Base-by-base conservation (phyloP, 768 basidiomycete genomes). In the Wakefieldia striispora region DNA sequence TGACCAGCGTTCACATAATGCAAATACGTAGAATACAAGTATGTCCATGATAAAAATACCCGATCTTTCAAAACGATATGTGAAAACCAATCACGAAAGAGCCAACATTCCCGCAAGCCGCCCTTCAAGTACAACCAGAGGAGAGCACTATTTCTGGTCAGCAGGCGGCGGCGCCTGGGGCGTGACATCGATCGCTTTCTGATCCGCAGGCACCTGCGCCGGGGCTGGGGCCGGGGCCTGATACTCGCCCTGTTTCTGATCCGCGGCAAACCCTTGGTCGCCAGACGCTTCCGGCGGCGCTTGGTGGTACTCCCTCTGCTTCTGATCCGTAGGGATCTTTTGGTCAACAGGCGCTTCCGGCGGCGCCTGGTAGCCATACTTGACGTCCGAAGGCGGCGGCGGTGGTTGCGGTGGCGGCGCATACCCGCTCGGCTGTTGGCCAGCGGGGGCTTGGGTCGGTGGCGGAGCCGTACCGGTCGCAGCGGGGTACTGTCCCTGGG, bases 91-190 rank as follows among this genome's bases (percentile, higher is more conserved):
- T 27, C 3, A 7, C 8, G 1, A 27, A 7, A 27, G 9, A 2
- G 26, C 26, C 26, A 27, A 27, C 26, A 8, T 27, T 27, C 26
- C 26, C 9, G 26, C 26, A 27, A 27, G 10, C 26, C 10, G 26
- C 21, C 16, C 19, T 3, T 60, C 46, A 55, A 40, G 37, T 35
- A 8, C 31, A 31, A 0, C 43, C 8, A 14, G n/a, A n/a, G n/a
- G n/a, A n/a, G n/a, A n/a, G n/a, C n/a, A n/a, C n/a, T n/a, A 16
- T 36, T 58, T 56, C 41, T 56, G 54, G 6, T 47, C 39, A 17
- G 46, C 39, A 20, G 46, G 5, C 14, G 33, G 31, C 27, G 27
- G 29, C 29, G 2, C 11, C 33, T 3, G 33, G 7, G 43, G 31
- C 23, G 14, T 14, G 17, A 45, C 43, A 11, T 23, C 3, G 17